Evolutionary conservation across 2,329 filamentous ascomycete species (phyloP), one percentile per base, ranked within the genome.

Genomic region (Lachnellula arida): DNA sequence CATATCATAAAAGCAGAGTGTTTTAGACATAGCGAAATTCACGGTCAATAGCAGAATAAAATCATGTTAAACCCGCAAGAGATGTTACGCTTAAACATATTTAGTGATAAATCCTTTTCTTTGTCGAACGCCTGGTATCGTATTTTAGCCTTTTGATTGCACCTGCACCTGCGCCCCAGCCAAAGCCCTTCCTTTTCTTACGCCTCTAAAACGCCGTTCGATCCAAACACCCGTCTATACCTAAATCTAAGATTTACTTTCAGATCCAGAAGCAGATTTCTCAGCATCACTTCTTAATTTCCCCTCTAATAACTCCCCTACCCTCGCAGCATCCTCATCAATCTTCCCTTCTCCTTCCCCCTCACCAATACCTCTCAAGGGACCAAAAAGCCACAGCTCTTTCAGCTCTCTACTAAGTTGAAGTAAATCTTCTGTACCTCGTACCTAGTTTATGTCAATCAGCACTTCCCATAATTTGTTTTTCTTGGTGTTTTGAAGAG

Each of bases 381-480:
- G 73, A 2, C 78, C 78, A 54, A 75, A 72, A 11, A 79, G 71
- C 77, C 77, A 80, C 23, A 80, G 69, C 53, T 76, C 73, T 60
- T 79, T 78, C 55, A 81, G 70, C 59, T 76, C 74, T 39, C 77
- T 74, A 17, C 72, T 78, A 12, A 81, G 68, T 28, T 69, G 65
- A 4, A 79, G 70, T 3, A 81, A 70, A 56, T 78, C 74, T 57
- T 80, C 67, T 11, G 64, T 60, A 12, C 63, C 65, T 22, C 63
- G 63, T 34, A 70, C 61, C 69, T 71, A 50, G 22, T 11, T n/a
- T 32, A 14, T 40, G 48, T 28, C 35, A 43, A n/a, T n/a, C n/a
- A n/a, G 14, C 49, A 35, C 17, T 53, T 23, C 42, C n/a, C 6
- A 44, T 5, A 1, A 8, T 5, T n/a, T 3, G 15, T 40, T n/a